phyloP scores from a whole-genome alignment of 1,139 yeast genomes.

The Saccharomyces pastorianus region DNA sequence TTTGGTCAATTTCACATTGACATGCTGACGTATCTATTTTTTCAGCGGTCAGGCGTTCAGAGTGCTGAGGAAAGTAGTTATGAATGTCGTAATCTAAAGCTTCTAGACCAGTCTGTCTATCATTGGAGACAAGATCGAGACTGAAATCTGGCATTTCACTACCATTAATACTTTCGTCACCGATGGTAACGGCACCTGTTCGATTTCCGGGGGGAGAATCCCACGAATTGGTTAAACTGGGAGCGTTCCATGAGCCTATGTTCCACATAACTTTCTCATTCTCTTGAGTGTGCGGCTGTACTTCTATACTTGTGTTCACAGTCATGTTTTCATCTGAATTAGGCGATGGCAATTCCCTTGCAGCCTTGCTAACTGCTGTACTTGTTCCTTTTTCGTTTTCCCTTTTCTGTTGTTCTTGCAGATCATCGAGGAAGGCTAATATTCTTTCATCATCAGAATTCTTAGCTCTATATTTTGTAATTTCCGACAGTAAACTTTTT shows the following conservation, averaged over 20 bases:
- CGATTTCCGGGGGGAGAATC: not conserved
- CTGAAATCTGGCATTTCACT: not conserved
- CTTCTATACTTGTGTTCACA: not conserved
- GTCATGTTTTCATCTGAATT: not conserved
- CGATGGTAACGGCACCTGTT: not conserved
- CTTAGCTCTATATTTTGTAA: constrained; percentile 51
- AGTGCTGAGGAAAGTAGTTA: not conserved
- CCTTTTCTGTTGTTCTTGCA: not conserved
- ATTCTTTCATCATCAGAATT: constrained; percentile 9
- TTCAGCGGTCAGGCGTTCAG: not conserved
- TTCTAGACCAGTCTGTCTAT: not conserved
- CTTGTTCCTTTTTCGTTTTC: not conserved
- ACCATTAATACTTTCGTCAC: not conserved
- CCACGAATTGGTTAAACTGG: not conserved
- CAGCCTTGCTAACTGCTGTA: not conserved
- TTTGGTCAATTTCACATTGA: not conserved
- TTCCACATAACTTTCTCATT: not conserved
- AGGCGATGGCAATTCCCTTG: not conserved
- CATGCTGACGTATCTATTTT: not conserved
- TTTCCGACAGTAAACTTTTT: constrained; percentile 60
- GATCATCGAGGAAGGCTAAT: not conserved
- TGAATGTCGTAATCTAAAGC: not conserved
- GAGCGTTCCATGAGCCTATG: not conserved
- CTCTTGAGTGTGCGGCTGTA: not conserved
- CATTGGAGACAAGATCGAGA: not conserved